Conservation (phyloP, 768 basidiomycete species). For the Boletus vinaceobasis region DNA sequence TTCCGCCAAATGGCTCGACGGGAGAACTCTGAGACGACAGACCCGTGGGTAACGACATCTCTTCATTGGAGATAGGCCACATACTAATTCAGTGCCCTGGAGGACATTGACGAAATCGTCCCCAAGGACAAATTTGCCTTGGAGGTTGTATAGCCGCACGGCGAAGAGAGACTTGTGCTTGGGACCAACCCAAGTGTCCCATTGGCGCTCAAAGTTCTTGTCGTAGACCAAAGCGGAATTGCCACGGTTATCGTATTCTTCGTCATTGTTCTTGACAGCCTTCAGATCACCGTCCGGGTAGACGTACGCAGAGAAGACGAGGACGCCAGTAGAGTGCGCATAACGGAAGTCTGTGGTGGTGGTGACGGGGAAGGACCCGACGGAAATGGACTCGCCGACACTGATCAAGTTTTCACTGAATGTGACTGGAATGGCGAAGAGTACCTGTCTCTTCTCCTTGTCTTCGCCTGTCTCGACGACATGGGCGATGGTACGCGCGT, state of each 20-base stretch:
- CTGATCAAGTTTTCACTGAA: constrained; percentile 37
- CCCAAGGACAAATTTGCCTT: constrained; percentile 50
- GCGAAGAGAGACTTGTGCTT: constrained; percentile 74
- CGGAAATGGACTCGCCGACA: constrained; percentile 37
- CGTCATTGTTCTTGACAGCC: constrained; percentile 65
- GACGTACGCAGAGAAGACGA: constrained; percentile 86
- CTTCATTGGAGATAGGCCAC: constrained; percentile 14
- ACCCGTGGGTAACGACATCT: background rate
- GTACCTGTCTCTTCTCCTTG: constrained; percentile 45
- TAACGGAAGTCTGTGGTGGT: constrained; percentile 71
- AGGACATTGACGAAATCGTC: constrained; percentile 56
- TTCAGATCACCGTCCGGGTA: constrained; percentile 72
- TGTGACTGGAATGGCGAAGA: constrained; percentile 59
- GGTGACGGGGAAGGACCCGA: constrained; percentile 68
- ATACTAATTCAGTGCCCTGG: constrained; percentile 66
- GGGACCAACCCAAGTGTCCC: constrained; percentile 73
- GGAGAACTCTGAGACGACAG: constrained; percentile 51
- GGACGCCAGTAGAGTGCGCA: constrained; percentile 46
- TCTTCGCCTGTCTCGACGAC: constrained; percentile 53
- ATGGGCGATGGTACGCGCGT: constrained; percentile 65
- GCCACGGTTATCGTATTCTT: constrained; percentile 69
- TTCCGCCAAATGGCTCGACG: constrained; percentile 85
- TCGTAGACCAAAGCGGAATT: constrained; percentile 73
- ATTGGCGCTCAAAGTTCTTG: constrained; percentile 65
- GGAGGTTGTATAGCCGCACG: constrained; percentile 50